Conservation (phyloP, 176 grass and related monocot genomes). For the Metroxylon sagu region DNA sequence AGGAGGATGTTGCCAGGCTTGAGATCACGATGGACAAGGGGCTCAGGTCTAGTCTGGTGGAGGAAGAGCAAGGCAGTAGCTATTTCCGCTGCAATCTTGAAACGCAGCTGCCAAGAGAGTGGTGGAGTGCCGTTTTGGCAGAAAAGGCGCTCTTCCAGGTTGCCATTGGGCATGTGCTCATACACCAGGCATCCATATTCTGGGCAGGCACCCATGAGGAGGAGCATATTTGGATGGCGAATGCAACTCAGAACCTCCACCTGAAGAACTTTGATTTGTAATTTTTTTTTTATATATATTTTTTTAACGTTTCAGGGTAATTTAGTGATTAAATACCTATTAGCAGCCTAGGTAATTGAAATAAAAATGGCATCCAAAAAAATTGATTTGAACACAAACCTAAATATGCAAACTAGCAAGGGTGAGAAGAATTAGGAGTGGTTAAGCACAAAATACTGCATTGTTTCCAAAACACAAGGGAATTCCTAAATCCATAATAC, state of each 20-base stretch:
- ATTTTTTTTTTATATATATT: background rate
- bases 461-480: too few species aligned
- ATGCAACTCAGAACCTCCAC: slow-evolving; percentile 8
- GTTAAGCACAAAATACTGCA: too few species aligned
- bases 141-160: background rate
- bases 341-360: too few species aligned
- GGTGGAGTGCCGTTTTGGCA: background rate
- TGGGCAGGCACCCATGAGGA: slow-evolving; percentile 4
- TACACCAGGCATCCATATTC: slow-evolving; percentile 15
- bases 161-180: slow-evolving; percentile 11
- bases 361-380: too few species aligned
- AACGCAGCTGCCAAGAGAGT: slow-evolving; percentile 6
- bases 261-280: background rate
- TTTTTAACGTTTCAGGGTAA: too few species aligned
- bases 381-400: too few species aligned
- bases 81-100: slow-evolving; percentile 3
- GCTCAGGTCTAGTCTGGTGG: slow-evolving; percentile 15
- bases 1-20: slow-evolving; percentile 16
- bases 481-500: too few species aligned
- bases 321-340: too few species aligned
- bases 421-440: too few species aligned
- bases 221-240: slow-evolving; percentile 14
- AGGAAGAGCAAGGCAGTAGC: slow-evolving; percentile 8
- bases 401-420: too few species aligned
- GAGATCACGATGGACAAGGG: slow-evolving; percentile 11